phyloP scores from a whole-genome alignment of 768 basidiomycete genomes.

The Sarcodon sp. region DNA sequence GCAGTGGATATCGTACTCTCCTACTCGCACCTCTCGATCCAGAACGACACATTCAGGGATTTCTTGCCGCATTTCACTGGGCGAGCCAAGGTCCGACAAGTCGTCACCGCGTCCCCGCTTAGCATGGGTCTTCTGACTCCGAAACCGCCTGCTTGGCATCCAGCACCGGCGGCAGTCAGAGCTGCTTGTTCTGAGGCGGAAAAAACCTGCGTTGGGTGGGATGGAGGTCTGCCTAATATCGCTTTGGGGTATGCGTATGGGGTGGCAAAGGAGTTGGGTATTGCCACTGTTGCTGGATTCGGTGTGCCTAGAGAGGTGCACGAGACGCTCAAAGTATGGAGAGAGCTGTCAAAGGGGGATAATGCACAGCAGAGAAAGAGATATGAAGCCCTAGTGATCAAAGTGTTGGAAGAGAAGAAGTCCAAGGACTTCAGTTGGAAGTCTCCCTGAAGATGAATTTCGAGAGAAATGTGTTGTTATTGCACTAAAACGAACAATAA shows the following conservation, averaged over 20 bases:
- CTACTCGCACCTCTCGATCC: conserved; percentile 71
- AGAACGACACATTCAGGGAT: conserved; percentile 46
- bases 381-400: conserved; percentile 30
- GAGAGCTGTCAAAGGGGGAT: conserved; percentile 32
- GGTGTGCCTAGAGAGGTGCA: conserved; percentile 66
- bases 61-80: conserved; percentile 44
- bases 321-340: conserved; percentile 56
- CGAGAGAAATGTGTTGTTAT: no score
- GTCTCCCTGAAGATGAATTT: no score
- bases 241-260: conserved; percentile 65
- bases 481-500: no score
- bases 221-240: conserved; percentile 41
- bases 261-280: conserved; percentile 25
- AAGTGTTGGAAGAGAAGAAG: conserved; percentile 34
- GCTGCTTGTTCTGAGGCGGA: conserved; percentile 28
- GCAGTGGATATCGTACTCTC: conserved; percentile 73
- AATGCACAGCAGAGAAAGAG: conserved; percentile 22
- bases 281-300: conserved; percentile 65
- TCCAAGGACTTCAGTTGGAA: conserved; percentile 35
- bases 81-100: conserved; percentile 54
- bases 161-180: conserved; percentile 42
- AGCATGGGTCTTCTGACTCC: conserved; percentile 71
- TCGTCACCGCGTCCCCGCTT: conserved; percentile 72
- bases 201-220: conserved; percentile 19
- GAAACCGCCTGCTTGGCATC: conserved; percentile 59